Base-by-base conservation (phyloP, 345 rosid species). In the Acer negundo region DNA sequence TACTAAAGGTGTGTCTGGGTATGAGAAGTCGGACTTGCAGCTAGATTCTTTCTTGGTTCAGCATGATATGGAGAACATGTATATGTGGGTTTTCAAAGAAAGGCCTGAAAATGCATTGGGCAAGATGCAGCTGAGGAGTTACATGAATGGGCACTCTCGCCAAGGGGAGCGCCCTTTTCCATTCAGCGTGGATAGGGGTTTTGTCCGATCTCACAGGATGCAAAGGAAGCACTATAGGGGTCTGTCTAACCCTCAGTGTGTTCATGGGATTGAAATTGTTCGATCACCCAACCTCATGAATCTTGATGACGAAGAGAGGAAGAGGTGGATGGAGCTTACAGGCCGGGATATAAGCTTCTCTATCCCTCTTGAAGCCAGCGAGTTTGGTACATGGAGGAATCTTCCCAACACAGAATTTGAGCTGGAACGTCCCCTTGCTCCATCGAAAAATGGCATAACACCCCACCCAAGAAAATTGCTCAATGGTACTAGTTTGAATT, bases 41-140 rank as follows among this genome's bases (percentile, higher is more conserved):
- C 88, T 91, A 0, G 92, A 91, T 84, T 75, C 93, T 28, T 91
- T 91, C 82, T 65, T 91, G 80, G 95, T 91, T 83, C 95, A 91
- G 84, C 95, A 91, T 75, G 95, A 91, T 74, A 88, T 91, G 95
- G 95, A 91, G 87, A 91, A 91, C 77, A 88, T 89, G 89, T 91
- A 91, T 72, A 91, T 89, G 95, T 89, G 93, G 95, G 89, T 86
- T 74, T 91, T 91, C 78, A 91, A 91, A 82, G 95, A 86, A 68
- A 91, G 82, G 80, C 95, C 95, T 75, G 95, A 89, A 70, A 89
- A 91, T 84, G 93, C 95, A 0, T 72, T 91, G 82, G 95, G 93
- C 10, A 91, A 91, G 89, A 91, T 91, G 95, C 95, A 91, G 85
- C 80, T 91, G 74, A 76, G 95, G 72, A 91, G 95, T 78, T 91